These are phyloP conservation scores for Colletotrichum cuscutae DNA, from an alignment of 2,329 filamentous ascomycete genomes.

Conservation along the genomic window DNA sequence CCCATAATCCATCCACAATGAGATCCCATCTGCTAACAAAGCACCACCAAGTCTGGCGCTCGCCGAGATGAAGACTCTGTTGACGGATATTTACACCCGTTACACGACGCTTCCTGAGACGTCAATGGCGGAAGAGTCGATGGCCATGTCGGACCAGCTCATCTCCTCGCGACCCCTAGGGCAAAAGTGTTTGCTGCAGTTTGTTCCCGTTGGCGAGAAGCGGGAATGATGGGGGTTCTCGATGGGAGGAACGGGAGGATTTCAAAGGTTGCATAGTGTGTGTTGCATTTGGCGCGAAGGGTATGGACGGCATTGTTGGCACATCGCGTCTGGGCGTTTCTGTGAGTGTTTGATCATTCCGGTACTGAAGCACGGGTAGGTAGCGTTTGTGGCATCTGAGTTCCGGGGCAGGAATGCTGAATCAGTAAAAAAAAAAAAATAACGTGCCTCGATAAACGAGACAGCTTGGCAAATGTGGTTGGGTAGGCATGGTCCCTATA, in stretches of 20 bases:
- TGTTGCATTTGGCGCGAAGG: neutral
- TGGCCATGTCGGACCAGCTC: constrained; percentile 75
- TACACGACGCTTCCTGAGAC: constrained; percentile 66
- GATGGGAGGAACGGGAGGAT: neutral
- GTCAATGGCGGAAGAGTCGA: constrained; percentile 64
- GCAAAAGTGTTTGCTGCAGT: constrained; percentile 66
- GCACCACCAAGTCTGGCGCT: constrained; percentile 62
- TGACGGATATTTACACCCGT: constrained; percentile 69
- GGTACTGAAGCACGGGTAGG: too few species aligned
- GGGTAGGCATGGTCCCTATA: neutral
- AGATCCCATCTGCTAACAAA: neutral
- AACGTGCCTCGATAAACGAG: neutral
- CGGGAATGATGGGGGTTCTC: neutral
- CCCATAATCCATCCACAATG: neutral
- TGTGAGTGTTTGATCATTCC: neutral
- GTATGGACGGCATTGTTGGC: too few species aligned
- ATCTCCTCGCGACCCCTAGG: constrained; percentile 72
- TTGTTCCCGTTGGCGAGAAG: constrained; percentile 47
- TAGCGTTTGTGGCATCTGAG: neutral
- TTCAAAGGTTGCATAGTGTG: neutral
- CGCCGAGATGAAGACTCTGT: constrained; percentile 74
- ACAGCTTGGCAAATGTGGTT: neutral
- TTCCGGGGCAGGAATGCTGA: neutral
- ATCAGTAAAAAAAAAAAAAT: neutral
- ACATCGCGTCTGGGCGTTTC: neutral